Conservation (phyloP, 352 stramenopile genomes). For the Globisporangium echinulatum region DNA sequence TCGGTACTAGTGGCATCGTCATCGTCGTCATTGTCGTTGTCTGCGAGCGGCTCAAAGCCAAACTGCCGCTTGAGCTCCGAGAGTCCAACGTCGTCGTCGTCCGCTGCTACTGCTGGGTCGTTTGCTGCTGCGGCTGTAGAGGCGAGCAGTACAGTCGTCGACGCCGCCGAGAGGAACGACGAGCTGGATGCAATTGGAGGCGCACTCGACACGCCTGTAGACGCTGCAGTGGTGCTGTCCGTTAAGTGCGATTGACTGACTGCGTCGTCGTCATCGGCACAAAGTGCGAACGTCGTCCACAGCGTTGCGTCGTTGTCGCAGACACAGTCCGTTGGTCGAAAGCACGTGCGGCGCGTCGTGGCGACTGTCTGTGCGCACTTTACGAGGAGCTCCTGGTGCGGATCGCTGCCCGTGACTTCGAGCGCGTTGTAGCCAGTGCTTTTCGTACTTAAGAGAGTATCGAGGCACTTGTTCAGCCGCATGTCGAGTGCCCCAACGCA, state of each 20-base stretch:
- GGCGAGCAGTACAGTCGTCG: neutral
- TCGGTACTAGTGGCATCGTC: constrained; percentile 11
- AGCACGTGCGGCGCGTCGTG: constrained; percentile 32
- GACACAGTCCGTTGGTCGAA: constrained; percentile 27
- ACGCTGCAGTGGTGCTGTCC: neutral
- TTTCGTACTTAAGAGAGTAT: constrained; percentile 22
- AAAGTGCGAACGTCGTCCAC: constrained; percentile 46
- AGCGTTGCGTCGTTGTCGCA: constrained; percentile 44
- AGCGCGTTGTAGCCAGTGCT: constrained; percentile 44
- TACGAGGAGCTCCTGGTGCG: constrained; percentile 40
- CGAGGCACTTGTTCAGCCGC: constrained; percentile 33
- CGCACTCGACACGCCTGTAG: neutral
- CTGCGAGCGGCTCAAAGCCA: constrained; percentile 30
- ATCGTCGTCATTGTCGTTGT: constrained; percentile 19
- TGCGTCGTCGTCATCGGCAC: neutral
- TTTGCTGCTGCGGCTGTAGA: neutral
- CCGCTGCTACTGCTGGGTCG: neutral
- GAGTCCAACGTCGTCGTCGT: constrained; percentile 37
- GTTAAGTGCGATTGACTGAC: too few species aligned
- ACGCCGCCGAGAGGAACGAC: constrained; percentile 6
- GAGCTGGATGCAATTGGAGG: neutral
- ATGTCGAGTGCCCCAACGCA: constrained; percentile 49
- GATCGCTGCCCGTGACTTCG: constrained; percentile 52
- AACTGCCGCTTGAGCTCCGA: constrained; percentile 62
- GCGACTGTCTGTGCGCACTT: neutral